phyloP scores from a whole-genome alignment of 768 basidiomycete genomes.

The Fistulinella prunicolor region DNA sequence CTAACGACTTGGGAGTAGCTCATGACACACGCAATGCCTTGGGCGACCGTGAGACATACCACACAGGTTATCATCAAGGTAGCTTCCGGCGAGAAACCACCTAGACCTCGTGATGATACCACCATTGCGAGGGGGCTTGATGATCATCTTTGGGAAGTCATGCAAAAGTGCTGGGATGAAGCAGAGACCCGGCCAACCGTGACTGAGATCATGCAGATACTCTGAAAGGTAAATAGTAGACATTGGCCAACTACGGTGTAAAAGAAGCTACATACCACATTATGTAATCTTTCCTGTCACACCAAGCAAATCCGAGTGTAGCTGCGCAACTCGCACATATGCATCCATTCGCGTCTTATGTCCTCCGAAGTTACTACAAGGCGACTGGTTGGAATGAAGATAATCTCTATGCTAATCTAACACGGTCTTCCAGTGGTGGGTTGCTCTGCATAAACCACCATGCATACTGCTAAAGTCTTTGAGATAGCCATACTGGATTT shows the following conservation, averaged over 20 bases:
- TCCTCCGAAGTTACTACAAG: conserved; percentile 84
- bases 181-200: conserved; percentile 41
- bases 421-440: conserved; percentile 82
- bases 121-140: conserved; percentile 42
- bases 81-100: conserved; percentile 41
- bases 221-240: too few species aligned
- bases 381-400: conserved; percentile 98
- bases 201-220: conserved; percentile 28
- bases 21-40: conserved; percentile 53
- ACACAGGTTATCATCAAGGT: conserved; percentile 50
- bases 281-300: conserved; percentile 22
- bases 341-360: conserved; percentile 87
- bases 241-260: too few species aligned
- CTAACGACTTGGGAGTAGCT: conserved; percentile 35
- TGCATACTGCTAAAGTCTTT: conserved; percentile 4
- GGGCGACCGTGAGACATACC: conserved; percentile 47
- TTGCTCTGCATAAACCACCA: conserved; percentile 8
- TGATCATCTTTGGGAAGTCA: conserved; percentile 44
- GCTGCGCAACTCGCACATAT: conserved; percentile 38
- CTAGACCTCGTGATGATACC: conserved; percentile 35
- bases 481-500: conserved; percentile 86
- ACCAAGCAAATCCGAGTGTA: too few species aligned
- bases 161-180: conserved; percentile 43
- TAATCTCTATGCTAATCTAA: conserved; percentile 87
- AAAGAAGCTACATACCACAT: background rate